These are phyloP conservation scores for Calonectria hongkongensis DNA, from an alignment of 2,329 filamentous ascomycete genomes.

Conservation along the genomic window DNA sequence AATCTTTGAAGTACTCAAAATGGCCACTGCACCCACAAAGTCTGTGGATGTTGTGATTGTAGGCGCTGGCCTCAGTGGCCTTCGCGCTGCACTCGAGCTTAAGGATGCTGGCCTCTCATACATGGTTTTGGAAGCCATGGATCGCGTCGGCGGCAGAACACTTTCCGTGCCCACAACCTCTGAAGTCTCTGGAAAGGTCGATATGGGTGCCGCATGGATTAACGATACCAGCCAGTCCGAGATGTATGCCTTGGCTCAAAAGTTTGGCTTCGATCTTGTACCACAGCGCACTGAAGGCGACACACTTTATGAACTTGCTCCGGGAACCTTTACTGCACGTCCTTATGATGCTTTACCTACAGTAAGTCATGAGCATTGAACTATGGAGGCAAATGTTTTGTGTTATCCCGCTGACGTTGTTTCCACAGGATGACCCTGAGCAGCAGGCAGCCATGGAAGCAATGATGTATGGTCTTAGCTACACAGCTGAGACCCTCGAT, in stretches of 20 bases:
- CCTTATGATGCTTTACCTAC: neutral
- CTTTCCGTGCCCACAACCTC: neutral
- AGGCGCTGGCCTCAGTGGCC: conserved; percentile 31
- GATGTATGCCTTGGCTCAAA: conserved; percentile 9
- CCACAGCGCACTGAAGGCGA: neutral
- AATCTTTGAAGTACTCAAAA: neutral
- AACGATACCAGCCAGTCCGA: conserved; percentile 4
- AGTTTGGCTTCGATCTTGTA: conserved; percentile 22
- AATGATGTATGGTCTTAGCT: neutral
- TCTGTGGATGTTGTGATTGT: conserved; percentile 23
- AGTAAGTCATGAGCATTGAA: neutral
- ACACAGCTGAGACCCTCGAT: neutral
- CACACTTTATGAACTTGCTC: neutral
- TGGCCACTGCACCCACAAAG: neutral
- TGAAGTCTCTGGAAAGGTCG: neutral
- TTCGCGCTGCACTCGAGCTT: conserved; percentile 21
- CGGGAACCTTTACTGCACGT: neutral
- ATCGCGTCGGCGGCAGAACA: conserved; percentile 22
- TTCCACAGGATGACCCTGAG: neutral
- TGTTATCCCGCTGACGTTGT: neutral
- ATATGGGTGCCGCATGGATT: conserved; percentile 21
- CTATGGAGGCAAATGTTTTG: no score
- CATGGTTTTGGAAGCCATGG: conserved; percentile 27
- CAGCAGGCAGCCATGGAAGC: neutral
- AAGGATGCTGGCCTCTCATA: conserved; percentile 19